Conservation (phyloP, 176 grass and related monocot genomes). For the Pharus latifolius region DNA sequence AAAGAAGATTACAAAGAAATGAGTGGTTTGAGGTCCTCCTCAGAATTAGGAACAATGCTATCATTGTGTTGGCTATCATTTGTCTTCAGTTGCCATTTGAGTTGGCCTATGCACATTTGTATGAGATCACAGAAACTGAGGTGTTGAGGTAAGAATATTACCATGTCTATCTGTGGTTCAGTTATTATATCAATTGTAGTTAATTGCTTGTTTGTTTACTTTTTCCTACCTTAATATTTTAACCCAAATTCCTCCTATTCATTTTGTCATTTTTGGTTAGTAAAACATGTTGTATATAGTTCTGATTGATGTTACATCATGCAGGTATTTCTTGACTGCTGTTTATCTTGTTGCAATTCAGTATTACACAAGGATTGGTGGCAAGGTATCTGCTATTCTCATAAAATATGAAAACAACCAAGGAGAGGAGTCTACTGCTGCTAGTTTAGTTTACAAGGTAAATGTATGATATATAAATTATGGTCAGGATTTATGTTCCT, state of each 20-base stretch:
- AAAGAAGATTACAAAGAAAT: slow-evolving; percentile 75
- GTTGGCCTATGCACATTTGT: slow-evolving; percentile 94
- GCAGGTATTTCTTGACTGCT: slow-evolving; percentile 78
- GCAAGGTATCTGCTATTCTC: slow-evolving; percentile 80
- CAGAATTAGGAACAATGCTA: slow-evolving; percentile 83
- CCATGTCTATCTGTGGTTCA: neutral
- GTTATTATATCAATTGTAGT: neutral
- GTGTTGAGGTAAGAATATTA: slow-evolving; percentile 46
- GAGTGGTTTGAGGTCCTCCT: slow-evolving; percentile 85
- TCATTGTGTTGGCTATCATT: slow-evolving; percentile 85
- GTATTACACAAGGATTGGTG: slow-evolving; percentile 93
- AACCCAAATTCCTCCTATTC: neutral
- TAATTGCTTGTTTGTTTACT: neutral
- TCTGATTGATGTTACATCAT: slow-evolving; percentile 14
- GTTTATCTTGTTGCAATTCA: slow-evolving; percentile 95
- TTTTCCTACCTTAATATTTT: neutral
- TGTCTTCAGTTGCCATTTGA: slow-evolving; percentile 95
- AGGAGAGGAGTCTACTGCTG: slow-evolving; percentile 90
- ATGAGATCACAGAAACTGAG: slow-evolving; percentile 67
- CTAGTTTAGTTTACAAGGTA: slow-evolving; percentile 99
- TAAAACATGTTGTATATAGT: neutral
- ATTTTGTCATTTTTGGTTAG: neutral
- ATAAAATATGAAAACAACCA: slow-evolving; percentile 97
- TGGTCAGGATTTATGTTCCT: neutral
- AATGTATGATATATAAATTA: slow-evolving; percentile 13